Evolutionary conservation across 2,329 filamentous ascomycete genomes (phyloP), one percentile per base, ranked within the genome.

Genomic region (Colletotrichum sp.): DNA sequence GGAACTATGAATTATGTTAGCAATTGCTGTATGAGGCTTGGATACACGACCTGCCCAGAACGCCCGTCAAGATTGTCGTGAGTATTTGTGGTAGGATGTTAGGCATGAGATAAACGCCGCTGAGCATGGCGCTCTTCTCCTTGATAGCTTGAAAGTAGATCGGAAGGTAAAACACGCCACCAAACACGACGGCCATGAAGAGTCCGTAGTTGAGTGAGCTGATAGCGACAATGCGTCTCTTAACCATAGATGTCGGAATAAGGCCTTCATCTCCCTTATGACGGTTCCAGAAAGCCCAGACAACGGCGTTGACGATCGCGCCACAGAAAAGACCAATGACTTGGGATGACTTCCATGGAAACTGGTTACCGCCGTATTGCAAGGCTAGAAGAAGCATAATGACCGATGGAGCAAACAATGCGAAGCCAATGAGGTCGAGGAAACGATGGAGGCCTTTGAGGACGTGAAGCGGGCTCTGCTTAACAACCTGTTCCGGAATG

Each of bases 301-400:
- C 78, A 12, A 80, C 78, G 12, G 81, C 78, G 26, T 76, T 78
- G 9, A 82, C 82, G 6, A 80, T 80, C 21, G 83, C 81, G 34
- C 78, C 77, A 34, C 73, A 74, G 28, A 88, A 80, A 5, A 87
- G 82, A 4, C 82, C 85, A 60, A 88, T 83, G 55, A 87, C 82
- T 6, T 78, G 79, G 7, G 81, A 73, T 5, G 79, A 81, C 24
- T 79, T 79, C 86, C 86, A 88, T 79, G 56, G 65, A 3, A 83
- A 84, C 12, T 56, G 28, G 26, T 80, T 78, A 15, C 79, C 82
- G n/a, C 85, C 85, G 83, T 83, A 89, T 77, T 88, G 84, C 6
- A 90, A 79, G 8, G 87, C 88, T 10, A 90, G 79, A 3, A 89
- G 78, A 6, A 89, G 82, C 79, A 87, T 87, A 30, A 87, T 79